phyloP scores from a whole-genome alignment of 768 basidiomycete genomes.

The Pleurotus platypus region DNA sequence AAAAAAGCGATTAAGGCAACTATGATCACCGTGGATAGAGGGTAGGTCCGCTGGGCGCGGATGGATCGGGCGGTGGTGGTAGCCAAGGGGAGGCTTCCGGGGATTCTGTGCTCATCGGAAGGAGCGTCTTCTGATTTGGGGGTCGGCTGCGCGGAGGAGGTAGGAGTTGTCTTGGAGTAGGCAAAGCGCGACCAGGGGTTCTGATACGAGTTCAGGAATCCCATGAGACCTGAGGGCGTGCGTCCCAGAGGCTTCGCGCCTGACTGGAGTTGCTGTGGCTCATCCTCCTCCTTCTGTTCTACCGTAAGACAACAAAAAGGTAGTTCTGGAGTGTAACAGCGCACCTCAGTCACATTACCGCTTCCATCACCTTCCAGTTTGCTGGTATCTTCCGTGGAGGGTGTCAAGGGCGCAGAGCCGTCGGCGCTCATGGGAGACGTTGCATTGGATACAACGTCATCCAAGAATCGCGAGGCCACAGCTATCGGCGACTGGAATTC shows the following conservation, averaged over 20 bases:
- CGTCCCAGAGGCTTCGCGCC: constrained; percentile 10
- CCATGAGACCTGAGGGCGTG: constrained; percentile 37
- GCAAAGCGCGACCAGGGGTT: constrained; percentile 56
- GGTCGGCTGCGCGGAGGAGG: constrained; percentile 1
- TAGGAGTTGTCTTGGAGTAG: constrained; percentile 17
- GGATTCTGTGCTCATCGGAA: constrained; percentile 20
- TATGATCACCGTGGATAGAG: constrained; percentile 60
- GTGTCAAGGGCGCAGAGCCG: constrained; percentile 16
- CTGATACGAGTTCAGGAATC: constrained; percentile 60
- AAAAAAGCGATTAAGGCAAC: constrained; percentile 86
- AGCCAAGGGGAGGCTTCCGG: constrained; percentile 29
- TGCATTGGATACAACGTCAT: constrained; percentile 25
- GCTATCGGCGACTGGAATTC: constrained; percentile 43
- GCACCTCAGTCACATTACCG: constrained; percentile 15
- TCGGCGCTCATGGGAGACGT: constrained; percentile 8
- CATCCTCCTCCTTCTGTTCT: constrained; percentile 14
- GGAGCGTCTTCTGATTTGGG: not conserved
- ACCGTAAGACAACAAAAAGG: not conserved
- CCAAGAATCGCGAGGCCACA: constrained; percentile 56
- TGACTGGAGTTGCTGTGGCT: constrained; percentile 11
- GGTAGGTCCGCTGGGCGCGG: constrained; percentile 25
- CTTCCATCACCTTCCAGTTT: constrained; percentile 22
- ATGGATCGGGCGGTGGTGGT: constrained; percentile 12
- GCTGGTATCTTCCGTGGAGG: constrained; percentile 11
- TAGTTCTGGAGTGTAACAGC: not conserved